Percentiles rank a stretch among this genome's conserved stretches.
Conservation (phyloP, 176 grass and related monocot species). For the Carex parvula region DNA sequence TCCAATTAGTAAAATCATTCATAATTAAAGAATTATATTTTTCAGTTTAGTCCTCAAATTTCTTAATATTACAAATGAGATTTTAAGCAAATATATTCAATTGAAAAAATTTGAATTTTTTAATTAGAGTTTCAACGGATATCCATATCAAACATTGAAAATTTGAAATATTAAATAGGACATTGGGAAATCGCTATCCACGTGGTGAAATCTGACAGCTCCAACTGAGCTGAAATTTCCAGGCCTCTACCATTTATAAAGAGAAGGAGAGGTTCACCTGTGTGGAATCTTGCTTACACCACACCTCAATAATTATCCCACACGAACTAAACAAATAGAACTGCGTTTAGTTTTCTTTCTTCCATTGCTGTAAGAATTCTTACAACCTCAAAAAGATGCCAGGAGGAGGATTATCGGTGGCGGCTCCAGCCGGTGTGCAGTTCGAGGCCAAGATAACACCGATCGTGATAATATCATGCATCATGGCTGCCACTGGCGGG, state of each 20-base stretch:
- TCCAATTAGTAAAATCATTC: too few relatives aligned
- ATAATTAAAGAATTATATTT: too few relatives aligned
- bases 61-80: too few relatives aligned
- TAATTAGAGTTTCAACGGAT: too few relatives aligned
- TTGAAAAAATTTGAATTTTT: too few relatives aligned
- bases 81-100: too few relatives aligned
- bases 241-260: conserved; percentile 4
- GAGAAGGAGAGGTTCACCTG: neutral
- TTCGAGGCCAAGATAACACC: conserved; percentile 96
- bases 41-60: too few relatives aligned
- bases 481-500: conserved; percentile 91
- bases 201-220: conserved; percentile 8
- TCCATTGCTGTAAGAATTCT: neutral
- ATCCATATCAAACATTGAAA: too few relatives aligned
- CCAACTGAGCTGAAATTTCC: conserved; percentile 7
- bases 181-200: neutral
- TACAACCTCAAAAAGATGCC: conserved; percentile 37
- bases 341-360: too few relatives aligned
- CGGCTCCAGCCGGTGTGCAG: conserved; percentile 48
- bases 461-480: conserved; percentile 75
- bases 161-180: neutral
- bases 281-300: conserved; percentile 2
- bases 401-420: conserved; percentile 61
- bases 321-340: neutral
- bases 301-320: neutral